phyloP scores from a whole-genome alignment of 208 protist species.

The Trypanosoma theileri region DNA sequence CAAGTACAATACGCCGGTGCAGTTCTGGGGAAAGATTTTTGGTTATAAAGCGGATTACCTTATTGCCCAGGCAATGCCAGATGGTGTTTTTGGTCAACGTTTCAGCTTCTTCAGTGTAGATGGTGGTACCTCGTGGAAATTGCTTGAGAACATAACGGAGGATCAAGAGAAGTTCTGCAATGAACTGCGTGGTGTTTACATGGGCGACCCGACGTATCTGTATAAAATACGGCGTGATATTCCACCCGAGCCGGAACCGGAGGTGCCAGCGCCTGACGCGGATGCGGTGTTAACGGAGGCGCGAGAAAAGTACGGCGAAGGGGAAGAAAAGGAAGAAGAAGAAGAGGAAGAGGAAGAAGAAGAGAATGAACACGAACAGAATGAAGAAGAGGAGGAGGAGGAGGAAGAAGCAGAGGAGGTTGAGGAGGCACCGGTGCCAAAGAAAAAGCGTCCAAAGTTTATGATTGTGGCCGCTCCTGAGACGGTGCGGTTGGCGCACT shows the following conservation, averaged over 20 bases:
- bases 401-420: slow-evolving; percentile 29
- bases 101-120: slow-evolving; percentile 81
- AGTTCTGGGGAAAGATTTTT: slow-evolving; percentile 83
- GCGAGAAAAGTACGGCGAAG: slow-evolving; percentile 40
- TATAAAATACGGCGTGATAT: slow-evolving; percentile 87
- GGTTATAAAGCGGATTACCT: slow-evolving; percentile 76
- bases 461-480: slow-evolving; percentile 80
- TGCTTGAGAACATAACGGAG: slow-evolving; percentile 54
- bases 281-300: slow-evolving; percentile 47
- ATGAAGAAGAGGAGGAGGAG: slow-evolving; percentile 44
- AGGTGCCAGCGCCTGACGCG: slow-evolving; percentile 42
- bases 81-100: slow-evolving; percentile 60
- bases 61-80: slow-evolving; percentile 59
- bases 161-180: slow-evolving; percentile 83
- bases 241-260: slow-evolving; percentile 65
- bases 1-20: slow-evolving; percentile 42
- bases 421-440: slow-evolving; percentile 29
- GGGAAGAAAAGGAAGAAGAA: slow-evolving; percentile 25
- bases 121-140: slow-evolving; percentile 74
- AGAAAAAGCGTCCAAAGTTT: slow-evolving; percentile 70
- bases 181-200: slow-evolving; percentile 76
- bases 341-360: slow-evolving; percentile 46
- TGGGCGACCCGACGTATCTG: slow-evolving; percentile 74
- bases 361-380: slow-evolving; percentile 54
- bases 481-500: slow-evolving; percentile 77